Evolutionary conservation across 225 moss, liverwort and hornwort genomes (phyloP).

Genomic region (Sphagnum tenellum): DNA sequence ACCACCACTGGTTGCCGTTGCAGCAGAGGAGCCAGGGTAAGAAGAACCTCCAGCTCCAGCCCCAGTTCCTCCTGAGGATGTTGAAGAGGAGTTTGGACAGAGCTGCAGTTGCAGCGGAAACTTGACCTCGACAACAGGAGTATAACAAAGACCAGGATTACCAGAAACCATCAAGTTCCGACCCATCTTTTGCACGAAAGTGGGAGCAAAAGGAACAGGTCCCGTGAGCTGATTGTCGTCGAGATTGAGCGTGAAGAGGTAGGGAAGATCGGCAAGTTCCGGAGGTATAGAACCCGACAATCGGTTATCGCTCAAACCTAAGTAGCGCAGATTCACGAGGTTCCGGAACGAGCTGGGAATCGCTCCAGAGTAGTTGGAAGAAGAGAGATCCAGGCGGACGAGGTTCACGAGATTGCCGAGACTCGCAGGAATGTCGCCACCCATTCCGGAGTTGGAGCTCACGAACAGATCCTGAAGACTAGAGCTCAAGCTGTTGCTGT

Average conservation of each 20-base stretch:
- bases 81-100: constrained; percentile 9
- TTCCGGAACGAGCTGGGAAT: constrained; percentile 21
- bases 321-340: constrained; percentile 14
- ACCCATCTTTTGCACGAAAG: constrained; percentile 31
- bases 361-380: constrained; percentile 16
- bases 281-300: constrained; percentile 21
- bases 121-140: constrained; percentile 2
- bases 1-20: background rate
- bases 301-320: constrained; percentile 18
- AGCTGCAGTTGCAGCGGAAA: constrained; percentile 6
- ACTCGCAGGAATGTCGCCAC: background rate
- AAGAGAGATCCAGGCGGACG: constrained; percentile 14
- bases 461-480: constrained; percentile 6
- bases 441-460: background rate
- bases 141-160: constrained; percentile 33
- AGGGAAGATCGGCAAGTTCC: constrained; percentile 13
- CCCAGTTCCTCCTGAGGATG: background rate
- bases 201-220: constrained; percentile 21
- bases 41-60: background rate
- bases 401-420: constrained; percentile 18
- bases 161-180: constrained; percentile 19
- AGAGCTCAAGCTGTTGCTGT: too few relatives aligned
- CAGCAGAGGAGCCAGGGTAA: background rate
- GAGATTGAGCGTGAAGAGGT: constrained; percentile 22
- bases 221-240: constrained; percentile 28